Evolutionary conservation across 163 green algal genomes (phyloP).

Genomic region (Volvox carteri): DNA sequence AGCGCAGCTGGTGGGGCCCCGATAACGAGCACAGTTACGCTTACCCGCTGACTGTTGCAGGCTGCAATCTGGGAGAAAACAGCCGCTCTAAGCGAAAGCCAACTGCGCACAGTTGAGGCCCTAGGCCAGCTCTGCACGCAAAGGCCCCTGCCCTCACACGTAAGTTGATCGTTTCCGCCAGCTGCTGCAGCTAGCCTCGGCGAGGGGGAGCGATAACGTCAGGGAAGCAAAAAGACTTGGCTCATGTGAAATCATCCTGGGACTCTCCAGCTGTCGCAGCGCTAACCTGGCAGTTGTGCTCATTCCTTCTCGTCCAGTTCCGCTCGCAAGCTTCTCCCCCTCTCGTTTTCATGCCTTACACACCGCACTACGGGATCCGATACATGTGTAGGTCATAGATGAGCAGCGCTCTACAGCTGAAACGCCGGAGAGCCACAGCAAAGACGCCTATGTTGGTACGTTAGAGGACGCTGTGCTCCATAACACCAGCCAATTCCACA

Average conservation of each 20-base stretch:
- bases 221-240: too few species aligned
- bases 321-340: background rate
- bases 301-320: too few species aligned
- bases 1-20: background rate
- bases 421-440: conserved; percentile 23
- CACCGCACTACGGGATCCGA: too few species aligned
- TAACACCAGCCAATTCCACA: conserved; percentile 92
- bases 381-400: conserved; percentile 49
- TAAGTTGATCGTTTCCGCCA: conserved; percentile 60
- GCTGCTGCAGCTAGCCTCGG: conserved; percentile 1
- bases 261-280: too few species aligned
- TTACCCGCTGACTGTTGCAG: background rate
- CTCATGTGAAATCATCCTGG: too few species aligned
- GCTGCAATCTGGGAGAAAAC: conserved; percentile 37
- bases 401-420: conserved; percentile 28
- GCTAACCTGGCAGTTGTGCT: too few species aligned
- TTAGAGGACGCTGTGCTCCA: conserved; percentile 75
- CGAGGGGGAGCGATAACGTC: too few species aligned
- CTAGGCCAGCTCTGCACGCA: conserved; percentile 72
- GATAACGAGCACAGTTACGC: background rate
- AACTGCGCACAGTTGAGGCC: conserved; percentile 77
- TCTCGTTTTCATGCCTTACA: background rate
- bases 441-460: conserved; percentile 42
- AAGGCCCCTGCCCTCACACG: conserved; percentile 76
- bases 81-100: conserved; percentile 70